Conservation (phyloP, 1,139 yeast species). For the Pichia norvegensis region DNA sequence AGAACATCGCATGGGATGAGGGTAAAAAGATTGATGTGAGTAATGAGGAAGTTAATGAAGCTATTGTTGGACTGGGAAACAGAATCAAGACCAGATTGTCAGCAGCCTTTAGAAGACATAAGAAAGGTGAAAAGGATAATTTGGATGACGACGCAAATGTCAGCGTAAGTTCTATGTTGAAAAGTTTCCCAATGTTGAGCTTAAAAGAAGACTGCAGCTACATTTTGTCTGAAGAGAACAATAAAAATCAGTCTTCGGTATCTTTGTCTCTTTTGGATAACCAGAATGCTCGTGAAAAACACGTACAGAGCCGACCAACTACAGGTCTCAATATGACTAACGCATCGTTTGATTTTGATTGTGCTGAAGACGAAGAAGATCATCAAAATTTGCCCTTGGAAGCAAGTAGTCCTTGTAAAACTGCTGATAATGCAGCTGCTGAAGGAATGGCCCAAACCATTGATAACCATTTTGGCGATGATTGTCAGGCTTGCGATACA, state of each 20-base stretch:
- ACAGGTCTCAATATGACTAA: background rate
- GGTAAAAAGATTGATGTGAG: constrained; percentile 48
- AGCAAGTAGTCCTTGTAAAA: background rate
- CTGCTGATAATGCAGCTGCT: background rate
- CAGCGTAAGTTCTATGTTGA: background rate
- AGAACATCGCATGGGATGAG: constrained; percentile 23
- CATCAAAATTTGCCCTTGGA: background rate
- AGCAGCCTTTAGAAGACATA: constrained; percentile 38
- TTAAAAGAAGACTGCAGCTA: constrained; percentile 19
- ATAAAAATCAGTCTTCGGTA: constrained; percentile 2
- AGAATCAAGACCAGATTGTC: constrained; percentile 54
- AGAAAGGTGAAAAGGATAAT: background rate
- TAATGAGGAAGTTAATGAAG: constrained; percentile 62
- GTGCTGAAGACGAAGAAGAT: background rate
- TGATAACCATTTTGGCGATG: background rate
- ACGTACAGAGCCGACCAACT: background rate
- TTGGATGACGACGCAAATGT: background rate
- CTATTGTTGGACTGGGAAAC: constrained; percentile 73
- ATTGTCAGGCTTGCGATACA: background rate
- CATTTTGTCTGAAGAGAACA: constrained; percentile 21
- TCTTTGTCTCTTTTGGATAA: constrained; percentile 3
- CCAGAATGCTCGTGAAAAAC: background rate
- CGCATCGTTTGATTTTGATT: background rate
- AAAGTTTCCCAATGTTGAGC: constrained; percentile 2
- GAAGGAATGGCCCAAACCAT: background rate